phyloP scores from a whole-genome alignment of 2,329 filamentous ascomycete species.

The Aspergillus fumigatus region DNA sequence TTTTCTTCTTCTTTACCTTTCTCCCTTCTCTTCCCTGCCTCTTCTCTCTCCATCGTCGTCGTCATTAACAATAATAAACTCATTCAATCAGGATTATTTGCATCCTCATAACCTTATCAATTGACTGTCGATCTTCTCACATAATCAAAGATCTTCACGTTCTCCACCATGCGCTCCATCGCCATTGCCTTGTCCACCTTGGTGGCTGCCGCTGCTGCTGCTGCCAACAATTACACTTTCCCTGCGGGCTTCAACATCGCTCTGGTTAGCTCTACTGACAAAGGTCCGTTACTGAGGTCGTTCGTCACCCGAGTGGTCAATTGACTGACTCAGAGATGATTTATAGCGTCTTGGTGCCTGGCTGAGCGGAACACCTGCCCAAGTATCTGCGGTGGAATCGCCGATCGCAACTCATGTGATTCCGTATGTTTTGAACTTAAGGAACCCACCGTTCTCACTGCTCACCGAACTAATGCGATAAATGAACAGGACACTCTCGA shows the following conservation, averaged over 20 bases:
- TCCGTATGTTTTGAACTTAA: slow-evolving; percentile 42
- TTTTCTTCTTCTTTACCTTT: background rate
- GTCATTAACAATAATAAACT: background rate
- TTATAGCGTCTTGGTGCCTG: slow-evolving; percentile 52
- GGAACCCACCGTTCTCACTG: slow-evolving; percentile 6
- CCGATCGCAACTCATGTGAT: slow-evolving; percentile 52
- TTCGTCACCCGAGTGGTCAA: background rate
- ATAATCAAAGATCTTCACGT: background rate
- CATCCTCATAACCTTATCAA: slow-evolving; percentile 1
- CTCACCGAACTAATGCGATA: background rate
- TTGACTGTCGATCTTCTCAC: background rate
- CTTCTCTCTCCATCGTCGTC: background rate
- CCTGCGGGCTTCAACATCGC: slow-evolving; percentile 41
- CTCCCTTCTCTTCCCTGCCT: slow-evolving; percentile 1
- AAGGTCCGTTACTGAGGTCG: slow-evolving; percentile 20
- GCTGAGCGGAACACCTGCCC: slow-evolving; percentile 58
- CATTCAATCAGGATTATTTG: background rate
- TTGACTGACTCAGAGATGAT: background rate
- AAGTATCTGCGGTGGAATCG: slow-evolving; percentile 51
- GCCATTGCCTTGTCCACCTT: slow-evolving; percentile 45
- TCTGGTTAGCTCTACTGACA: slow-evolving; percentile 32
- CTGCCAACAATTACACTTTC: slow-evolving; percentile 42
- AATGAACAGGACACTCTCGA: slow-evolving; percentile 44
- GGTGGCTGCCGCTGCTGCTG: slow-evolving; percentile 41
- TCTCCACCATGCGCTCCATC: slow-evolving; percentile 45